Evolutionary conservation across 495 filamentous ascomycete genomes (phyloP).

Genomic region (Neurospora cerealis): DNA sequence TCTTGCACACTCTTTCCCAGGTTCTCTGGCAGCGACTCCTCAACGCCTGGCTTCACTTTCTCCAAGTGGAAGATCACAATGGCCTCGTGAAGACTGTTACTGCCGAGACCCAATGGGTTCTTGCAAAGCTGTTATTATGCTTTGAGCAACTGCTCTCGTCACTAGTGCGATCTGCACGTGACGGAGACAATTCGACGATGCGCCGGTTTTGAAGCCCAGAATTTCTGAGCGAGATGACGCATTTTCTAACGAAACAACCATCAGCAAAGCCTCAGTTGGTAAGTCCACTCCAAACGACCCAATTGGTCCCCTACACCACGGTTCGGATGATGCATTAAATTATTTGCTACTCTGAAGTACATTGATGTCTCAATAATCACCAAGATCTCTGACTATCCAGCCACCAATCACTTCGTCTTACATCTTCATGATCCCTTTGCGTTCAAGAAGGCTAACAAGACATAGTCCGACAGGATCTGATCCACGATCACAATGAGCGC

Average conservation of each 20-base stretch:
- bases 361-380: conserved; percentile 42
- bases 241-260: neutral
- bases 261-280: conserved; percentile 1
- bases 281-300: conserved; percentile 5
- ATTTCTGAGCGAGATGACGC: neutral
- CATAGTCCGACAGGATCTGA: neutral
- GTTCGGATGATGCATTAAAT: conserved; percentile 37
- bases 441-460: neutral
- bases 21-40: neutral
- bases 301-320: conserved; percentile 2
- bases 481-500: conserved; percentile 17
- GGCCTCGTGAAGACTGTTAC: neutral
- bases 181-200: neutral
- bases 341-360: conserved; percentile 62
- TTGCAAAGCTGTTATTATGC: neutral
- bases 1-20: neutral
- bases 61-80: neutral
- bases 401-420: conserved; percentile 2
- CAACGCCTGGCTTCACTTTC: neutral
- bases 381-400: conserved; percentile 50
- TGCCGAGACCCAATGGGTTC: neutral
- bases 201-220: neutral
- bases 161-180: neutral
- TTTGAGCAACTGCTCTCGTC: neutral
- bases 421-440: neutral